Evolutionary conservation across 2,329 filamentous ascomycete genomes (phyloP).

Genomic region (Pseudovirgaria hyperparasitica): DNA sequence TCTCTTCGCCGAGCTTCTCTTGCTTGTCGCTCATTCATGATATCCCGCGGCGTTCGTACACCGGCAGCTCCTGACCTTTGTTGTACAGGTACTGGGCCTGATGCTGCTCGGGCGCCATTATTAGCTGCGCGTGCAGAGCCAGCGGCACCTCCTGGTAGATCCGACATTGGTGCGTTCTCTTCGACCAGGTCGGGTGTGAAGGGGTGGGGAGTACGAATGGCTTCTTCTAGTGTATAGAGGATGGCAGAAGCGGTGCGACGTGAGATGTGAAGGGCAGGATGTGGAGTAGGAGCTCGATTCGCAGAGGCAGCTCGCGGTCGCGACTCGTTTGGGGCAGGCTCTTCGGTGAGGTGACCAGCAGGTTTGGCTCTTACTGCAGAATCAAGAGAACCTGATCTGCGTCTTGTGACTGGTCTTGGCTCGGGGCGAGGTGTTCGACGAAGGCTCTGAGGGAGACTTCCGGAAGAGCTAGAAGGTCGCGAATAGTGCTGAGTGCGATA

Average conservation of each 20-base stretch:
- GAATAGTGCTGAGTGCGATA: conserved; percentile 24
- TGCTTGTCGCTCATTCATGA: conserved; percentile 77
- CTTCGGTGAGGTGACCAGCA: conserved; percentile 11
- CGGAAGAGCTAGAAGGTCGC: conserved; percentile 40
- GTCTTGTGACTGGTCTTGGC: conserved; percentile 23
- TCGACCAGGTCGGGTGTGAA: conserved; percentile 79
- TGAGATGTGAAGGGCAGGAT: conserved; percentile 57
- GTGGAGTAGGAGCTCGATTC: conserved; percentile 23
- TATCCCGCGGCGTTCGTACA: conserved; percentile 74
- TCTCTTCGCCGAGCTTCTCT: conserved; percentile 60
- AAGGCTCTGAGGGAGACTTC: conserved; percentile 35
- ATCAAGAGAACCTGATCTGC: conserved; percentile 32
- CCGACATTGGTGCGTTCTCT: conserved; percentile 86
- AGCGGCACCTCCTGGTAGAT: conserved; percentile 49
- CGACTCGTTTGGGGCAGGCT: conserved; percentile 18
- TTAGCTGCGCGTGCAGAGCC: conserved; percentile 45
- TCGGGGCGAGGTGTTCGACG: conserved; percentile 42
- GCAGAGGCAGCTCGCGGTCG: conserved; percentile 17
- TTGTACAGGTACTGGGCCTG: conserved; percentile 40
- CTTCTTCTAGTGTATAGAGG: conserved; percentile 84
- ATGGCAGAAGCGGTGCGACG: conserved; percentile 79
- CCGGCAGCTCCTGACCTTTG: conserved; percentile 38
- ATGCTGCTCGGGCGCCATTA: conserved; percentile 40
- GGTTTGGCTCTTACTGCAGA: conserved; percentile 25
- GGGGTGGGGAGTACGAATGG: conserved; percentile 64